Evolutionary conservation across 2,329 filamentous ascomycete species (phyloP).

Genomic region (Coniochaeta sp.): DNA sequence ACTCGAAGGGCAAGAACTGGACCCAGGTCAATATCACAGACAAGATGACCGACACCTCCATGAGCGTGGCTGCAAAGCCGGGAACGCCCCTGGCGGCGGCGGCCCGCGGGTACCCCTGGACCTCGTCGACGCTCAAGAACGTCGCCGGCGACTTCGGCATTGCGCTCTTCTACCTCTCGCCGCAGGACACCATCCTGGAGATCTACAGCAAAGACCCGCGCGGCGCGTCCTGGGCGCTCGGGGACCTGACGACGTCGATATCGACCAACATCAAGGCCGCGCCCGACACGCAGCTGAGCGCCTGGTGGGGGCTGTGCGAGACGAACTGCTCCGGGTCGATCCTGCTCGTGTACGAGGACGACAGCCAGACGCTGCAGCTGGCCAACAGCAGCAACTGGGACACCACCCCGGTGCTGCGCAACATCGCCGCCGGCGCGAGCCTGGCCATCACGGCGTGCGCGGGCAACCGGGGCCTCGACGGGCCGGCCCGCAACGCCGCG

Average conservation of each 20-base stretch:
- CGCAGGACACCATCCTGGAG: not conserved
- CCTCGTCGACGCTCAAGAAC: not conserved
- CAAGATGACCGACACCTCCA: slow-evolving; percentile 2
- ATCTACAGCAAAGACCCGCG: slow-evolving; percentile 1
- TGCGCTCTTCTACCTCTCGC: slow-evolving; percentile 3
- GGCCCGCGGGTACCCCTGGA: slow-evolving; percentile 3
- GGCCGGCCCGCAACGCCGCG: not conserved
- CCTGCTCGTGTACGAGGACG: slow-evolving; percentile 3
- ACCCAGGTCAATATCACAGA: slow-evolving; percentile 5
- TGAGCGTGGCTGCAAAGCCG: not conserved
- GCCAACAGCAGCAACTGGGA: slow-evolving; percentile 3
- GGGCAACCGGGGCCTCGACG: not conserved
- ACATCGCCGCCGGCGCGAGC: slow-evolving; percentile 1
- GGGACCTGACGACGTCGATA: not conserved
- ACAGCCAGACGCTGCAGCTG: not conserved
- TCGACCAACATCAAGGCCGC: not conserved
- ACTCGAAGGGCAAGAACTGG: slow-evolving; percentile 6
- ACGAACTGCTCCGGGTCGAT: slow-evolving; percentile 1
- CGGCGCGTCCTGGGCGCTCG: slow-evolving; percentile 1
- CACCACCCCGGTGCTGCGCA: not conserved
- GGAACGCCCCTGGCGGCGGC: not conserved
- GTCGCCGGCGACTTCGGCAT: slow-evolving; percentile 2
- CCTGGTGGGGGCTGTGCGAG: slow-evolving; percentile 4
- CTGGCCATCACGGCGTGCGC: not conserved
- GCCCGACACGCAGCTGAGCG: not conserved